Evolutionary conservation across 1,284 basidiomycete genomes (phyloP).

Genomic region (Agaricales sp.): DNA sequence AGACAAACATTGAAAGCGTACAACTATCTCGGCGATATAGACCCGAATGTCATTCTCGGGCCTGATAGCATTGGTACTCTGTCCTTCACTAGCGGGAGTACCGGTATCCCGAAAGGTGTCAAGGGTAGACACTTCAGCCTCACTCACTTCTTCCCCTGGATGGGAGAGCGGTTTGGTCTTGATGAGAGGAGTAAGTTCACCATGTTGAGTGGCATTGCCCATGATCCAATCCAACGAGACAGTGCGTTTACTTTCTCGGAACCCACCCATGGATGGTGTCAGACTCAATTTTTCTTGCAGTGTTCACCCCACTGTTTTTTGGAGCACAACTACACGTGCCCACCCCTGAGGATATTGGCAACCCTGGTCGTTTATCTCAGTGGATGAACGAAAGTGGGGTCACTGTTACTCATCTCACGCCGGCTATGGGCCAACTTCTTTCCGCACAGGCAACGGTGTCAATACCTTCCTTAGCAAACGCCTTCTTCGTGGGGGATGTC

Average conservation of each 20-base stretch:
- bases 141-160: constrained; percentile 99
- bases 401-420: constrained; percentile 94
- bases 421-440: constrained; percentile 98
- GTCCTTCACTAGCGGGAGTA: constrained; percentile 96
- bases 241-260: constrained; percentile 47
- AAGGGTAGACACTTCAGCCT: constrained; percentile 91
- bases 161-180: constrained; percentile 85
- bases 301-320: constrained; percentile 98
- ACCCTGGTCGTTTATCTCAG: constrained; percentile 91
- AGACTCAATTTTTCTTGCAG: constrained; percentile 28
- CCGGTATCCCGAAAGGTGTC: constrained; percentile 97
- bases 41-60: constrained; percentile 80
- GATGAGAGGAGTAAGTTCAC: constrained; percentile 80
- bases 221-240: constrained; percentile 98
- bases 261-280: too few species aligned
- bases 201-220: constrained; percentile 98
- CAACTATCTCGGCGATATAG: constrained; percentile 45
- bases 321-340: constrained; percentile 95
- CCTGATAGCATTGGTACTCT: constrained; percentile 95
- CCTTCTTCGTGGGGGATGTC: constrained; percentile 99
- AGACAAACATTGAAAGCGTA: constrained; percentile 48
- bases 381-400: constrained; percentile 95
- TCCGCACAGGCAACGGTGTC: constrained; percentile 90
- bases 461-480: constrained; percentile 82
- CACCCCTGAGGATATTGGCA: constrained; percentile 95